Evolutionary conservation across 208 protist species (phyloP), one percentile per base, ranked within the genome.

Genomic region (Trypanosoma mega): DNA sequence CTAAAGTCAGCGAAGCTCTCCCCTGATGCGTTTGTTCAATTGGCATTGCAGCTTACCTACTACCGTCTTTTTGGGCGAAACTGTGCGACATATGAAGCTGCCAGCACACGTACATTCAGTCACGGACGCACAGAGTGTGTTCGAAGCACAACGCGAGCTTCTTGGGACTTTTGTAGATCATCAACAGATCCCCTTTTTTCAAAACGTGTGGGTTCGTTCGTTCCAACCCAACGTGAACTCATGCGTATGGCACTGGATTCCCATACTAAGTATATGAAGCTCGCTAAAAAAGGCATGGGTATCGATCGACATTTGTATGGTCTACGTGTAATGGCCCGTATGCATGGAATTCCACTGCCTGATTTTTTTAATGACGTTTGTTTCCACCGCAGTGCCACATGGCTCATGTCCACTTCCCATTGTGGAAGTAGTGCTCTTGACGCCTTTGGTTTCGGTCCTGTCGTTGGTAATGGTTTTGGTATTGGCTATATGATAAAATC

Each of bases 401-500:
- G 76, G 76, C 20, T 48, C 2, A 49, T 82, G 52, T 82, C 76
- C 14, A 78, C 76, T 21, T 72, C 58, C 7, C 76, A 82, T 49
- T 82, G 76, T 64, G 76, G 76, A 31, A 80, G 67, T 33, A 59
- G 57, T 20, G 68, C 76, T 20, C 59, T 82, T 27, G 41, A 54
- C 33, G 29, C 53, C 2, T 82, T 82, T 59, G 76, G 76, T n/a
- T 82, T 82, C 41, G 76, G 76, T 30, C 76, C 76, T 34, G 72
- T 82, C 14, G 76, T 80, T 11, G 21, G 14, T 2, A 53, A 70
- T 5, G 76, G 76, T 3, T 82, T 80, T 58, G 76, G 76, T 18
- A 73, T 82, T 41, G 71, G 72, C 9, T 78, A 78, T 36, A 78
- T 78, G 72, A 78, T 78, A 21, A 76, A 76, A 27, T 8, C 47